Percentiles rank a stretch among this genome's conserved stretches.
Evolutionary conservation across 2,329 filamentous ascomycete species (phyloP).

Genomic region (Eurotiales sp.): DNA sequence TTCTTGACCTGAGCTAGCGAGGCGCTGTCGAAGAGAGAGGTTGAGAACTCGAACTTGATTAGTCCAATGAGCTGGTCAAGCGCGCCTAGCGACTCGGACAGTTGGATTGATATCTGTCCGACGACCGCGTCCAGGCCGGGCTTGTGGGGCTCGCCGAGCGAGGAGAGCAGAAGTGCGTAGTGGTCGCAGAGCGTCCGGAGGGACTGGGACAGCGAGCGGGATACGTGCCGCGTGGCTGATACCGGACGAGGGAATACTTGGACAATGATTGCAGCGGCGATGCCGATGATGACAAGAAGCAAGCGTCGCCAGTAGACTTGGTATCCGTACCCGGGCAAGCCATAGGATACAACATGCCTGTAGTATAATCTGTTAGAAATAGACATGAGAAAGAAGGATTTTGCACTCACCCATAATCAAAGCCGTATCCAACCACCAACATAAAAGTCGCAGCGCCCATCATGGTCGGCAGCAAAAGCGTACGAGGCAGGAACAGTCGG

Average conservation of each 20-base stretch:
- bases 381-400: neutral
- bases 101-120: conserved; percentile 28
- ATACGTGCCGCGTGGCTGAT: conserved; percentile 44
- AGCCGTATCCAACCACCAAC: conserved; percentile 48
- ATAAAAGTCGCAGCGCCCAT: conserved; percentile 44
- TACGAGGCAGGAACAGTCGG: conserved; percentile 31
- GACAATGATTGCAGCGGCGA: conserved; percentile 42
- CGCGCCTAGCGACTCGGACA: conserved; percentile 28
- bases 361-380: neutral
- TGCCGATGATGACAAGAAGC: conserved; percentile 43
- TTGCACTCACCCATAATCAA: conserved; percentile 33
- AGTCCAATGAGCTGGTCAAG: conserved; percentile 34
- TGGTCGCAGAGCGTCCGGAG: conserved; percentile 46
- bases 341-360: conserved; percentile 42
- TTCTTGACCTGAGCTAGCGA: conserved; percentile 30
- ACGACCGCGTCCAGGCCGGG: conserved; percentile 23
- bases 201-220: conserved; percentile 44
- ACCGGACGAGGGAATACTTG: conserved; percentile 48
- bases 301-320: conserved; percentile 48
- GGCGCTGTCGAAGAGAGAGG: conserved; percentile 34
- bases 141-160: conserved; percentile 34
- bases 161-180: conserved; percentile 48
- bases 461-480: conserved; percentile 30
- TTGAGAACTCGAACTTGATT: conserved; percentile 37
- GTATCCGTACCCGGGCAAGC: conserved; percentile 47